phyloP scores from a whole-genome alignment of 345 rosid genomes.

The Arabis alpina region DNA sequence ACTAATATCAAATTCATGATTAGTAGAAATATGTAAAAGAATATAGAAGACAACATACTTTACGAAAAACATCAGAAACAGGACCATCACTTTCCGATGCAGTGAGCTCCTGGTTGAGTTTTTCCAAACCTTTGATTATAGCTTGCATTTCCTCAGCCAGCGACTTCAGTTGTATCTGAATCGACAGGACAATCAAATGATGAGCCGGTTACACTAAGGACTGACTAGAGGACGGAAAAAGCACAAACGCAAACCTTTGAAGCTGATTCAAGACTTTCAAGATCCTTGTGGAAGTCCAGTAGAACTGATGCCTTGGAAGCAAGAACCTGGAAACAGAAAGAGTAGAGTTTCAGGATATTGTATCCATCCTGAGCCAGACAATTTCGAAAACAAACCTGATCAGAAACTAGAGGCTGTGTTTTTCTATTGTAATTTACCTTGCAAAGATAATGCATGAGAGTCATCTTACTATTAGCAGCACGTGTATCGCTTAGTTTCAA shows the following conservation, averaged over 20 bases:
- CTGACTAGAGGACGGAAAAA: constrained; percentile 6
- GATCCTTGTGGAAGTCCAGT: constrained; percentile 81
- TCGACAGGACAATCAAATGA: constrained; percentile 22
- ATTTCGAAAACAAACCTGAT: constrained; percentile 10
- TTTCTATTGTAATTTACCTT: constrained; percentile 54
- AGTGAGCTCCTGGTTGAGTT: constrained; percentile 81
- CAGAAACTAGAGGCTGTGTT: constrained; percentile 9
- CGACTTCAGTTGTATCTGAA: constrained; percentile 94
- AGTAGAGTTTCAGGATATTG: constrained; percentile 18
- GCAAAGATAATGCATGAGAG: constrained; percentile 98
- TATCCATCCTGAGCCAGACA: constrained; percentile 14
- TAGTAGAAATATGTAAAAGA: constrained; percentile 19
- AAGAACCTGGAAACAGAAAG: constrained; percentile 58
- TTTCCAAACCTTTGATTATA: constrained; percentile 91
- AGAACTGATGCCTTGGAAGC: constrained; percentile 76
- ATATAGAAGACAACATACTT: constrained; percentile 49
- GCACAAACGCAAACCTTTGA: constrained; percentile 65
- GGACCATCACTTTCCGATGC: constrained; percentile 96
- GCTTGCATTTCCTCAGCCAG: constrained; percentile 99
- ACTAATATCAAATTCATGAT: constrained; percentile 20
- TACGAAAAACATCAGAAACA: constrained; percentile 82
- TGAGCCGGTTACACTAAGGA: constrained; percentile 2
- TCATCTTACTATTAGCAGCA: constrained; percentile 91
- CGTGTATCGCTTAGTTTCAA: constrained; percentile 92
- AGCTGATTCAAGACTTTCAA: constrained; percentile 83